Base-by-base conservation (phyloP, 257 asterid genomes). In the Lavandula angustifolia region DNA sequence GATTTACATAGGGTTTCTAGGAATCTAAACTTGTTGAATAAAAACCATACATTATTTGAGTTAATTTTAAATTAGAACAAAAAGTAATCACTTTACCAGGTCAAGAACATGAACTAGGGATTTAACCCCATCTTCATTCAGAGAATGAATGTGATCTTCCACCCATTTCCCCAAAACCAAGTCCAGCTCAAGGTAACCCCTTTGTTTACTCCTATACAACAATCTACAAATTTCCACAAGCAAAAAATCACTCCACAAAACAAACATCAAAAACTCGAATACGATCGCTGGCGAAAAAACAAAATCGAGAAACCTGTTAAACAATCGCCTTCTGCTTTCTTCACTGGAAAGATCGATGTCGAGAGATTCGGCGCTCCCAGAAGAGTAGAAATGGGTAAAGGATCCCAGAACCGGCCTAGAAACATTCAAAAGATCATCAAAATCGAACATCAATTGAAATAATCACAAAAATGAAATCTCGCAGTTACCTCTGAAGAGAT, bases 121-220 rank as follows among this genome's bases (percentile, higher is more conserved):
- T 70, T 70, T 80, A 54, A 91, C 79, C 65, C 96, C 84, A 77
- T 37, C 63, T 83, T 83, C 88, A 66, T 91, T 94, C 81, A 91
- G 81, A 35, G 90, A 80, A 4, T 75, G 85, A 69, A 91, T 82
- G 73, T 91, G 78, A 67, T 85, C 92, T 76, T 84, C 92, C 76
- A 88, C 98, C 96, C 96, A 91, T 67, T 79, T 88, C 6, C 98
- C 98, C 75, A 91, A 71, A 81, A 88, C 35, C 73, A 88, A 77
- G 77, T 91, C 98, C 74, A 91, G 88, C 84, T 91, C 98, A 46
- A 91, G 80, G 67, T 59, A 91, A 8, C 98, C 98, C 77, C 98
- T 84, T 49, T 91, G 98, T 75, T 85, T 91, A 81, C 98, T 91
- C 80, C 96, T 82, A 54, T 88, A 91, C 48, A 88, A 54, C 67